Evolutionary conservation across 2,329 filamentous ascomycete genomes (phyloP).

Genomic region (Fusarium equiseti): DNA sequence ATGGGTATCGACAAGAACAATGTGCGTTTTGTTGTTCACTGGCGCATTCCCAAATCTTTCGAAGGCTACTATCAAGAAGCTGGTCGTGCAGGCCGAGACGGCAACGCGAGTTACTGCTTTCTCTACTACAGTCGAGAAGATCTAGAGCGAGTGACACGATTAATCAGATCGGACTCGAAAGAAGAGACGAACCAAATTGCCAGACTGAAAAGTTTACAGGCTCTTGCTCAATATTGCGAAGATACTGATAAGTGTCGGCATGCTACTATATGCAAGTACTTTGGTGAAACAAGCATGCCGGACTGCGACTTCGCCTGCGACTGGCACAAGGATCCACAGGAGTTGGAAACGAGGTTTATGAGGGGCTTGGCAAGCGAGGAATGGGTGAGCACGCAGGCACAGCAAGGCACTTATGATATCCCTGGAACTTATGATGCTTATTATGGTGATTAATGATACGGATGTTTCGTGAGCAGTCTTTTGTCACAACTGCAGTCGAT

Average conservation of each 20-base stretch:
- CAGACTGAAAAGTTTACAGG: slow-evolving; percentile 72
- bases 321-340: slow-evolving; percentile 76
- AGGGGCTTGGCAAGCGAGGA: slow-evolving; percentile 70
- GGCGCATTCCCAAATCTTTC: slow-evolving; percentile 93
- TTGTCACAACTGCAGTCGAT: not conserved
- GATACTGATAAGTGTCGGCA: slow-evolving; percentile 80
- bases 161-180: slow-evolving; percentile 63
- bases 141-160: slow-evolving; percentile 75
- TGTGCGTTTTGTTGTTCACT: slow-evolving; percentile 94
- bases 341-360: slow-evolving; percentile 68
- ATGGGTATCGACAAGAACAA: slow-evolving; percentile 98
- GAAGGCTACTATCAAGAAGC: slow-evolving; percentile 98
- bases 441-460: slow-evolving; percentile 58
- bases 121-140: slow-evolving; percentile 93
- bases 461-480: not conserved
- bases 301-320: slow-evolving; percentile 82
- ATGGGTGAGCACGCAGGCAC: slow-evolving; percentile 72
- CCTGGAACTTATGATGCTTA: slow-evolving; percentile 62
- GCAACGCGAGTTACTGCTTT: slow-evolving; percentile 87
- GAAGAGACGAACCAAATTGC: slow-evolving; percentile 60
- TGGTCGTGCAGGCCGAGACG: slow-evolving; percentile 89
- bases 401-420: slow-evolving; percentile 66
- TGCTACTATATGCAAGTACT: slow-evolving; percentile 79
- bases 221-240: slow-evolving; percentile 86
- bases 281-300: slow-evolving; percentile 72